Evolutionary conservation across 441 rosid species (phyloP).

Genomic region (Kokia cookei): DNA sequence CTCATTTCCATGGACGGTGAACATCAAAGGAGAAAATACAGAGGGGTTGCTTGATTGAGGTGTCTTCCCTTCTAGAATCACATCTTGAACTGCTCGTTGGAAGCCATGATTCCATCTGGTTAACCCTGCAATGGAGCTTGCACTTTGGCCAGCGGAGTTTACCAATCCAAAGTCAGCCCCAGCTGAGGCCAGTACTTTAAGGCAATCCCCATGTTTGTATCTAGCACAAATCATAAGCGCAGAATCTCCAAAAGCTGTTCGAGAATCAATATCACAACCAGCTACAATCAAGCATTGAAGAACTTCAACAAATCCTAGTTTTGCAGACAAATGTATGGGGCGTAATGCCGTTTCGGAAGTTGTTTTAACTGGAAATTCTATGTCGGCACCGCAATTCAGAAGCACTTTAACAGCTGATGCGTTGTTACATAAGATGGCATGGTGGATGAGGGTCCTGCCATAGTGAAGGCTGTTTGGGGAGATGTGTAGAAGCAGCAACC

Average conservation of each 20-base stretch:
- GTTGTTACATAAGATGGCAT: slow-evolving; percentile 37
- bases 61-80: slow-evolving; percentile 24
- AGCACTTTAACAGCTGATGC: slow-evolving; percentile 26
- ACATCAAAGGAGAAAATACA: slow-evolving; percentile 27
- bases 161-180: slow-evolving; percentile 33
- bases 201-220: slow-evolving; percentile 24
- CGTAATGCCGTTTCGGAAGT: slow-evolving; percentile 12
- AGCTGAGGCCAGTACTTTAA: slow-evolving; percentile 23
- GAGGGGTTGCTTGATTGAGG: slow-evolving; percentile 27
- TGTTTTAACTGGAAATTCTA: slow-evolving; percentile 22
- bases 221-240: slow-evolving; percentile 35
- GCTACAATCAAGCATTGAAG: slow-evolving; percentile 18
- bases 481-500: slow-evolving; percentile 21
- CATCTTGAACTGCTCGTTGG: slow-evolving; percentile 14
- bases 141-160: slow-evolving; percentile 25
- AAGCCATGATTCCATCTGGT: slow-evolving; percentile 18
- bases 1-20: slow-evolving; percentile 25
- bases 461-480: slow-evolving; percentile 12
- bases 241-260: slow-evolving; percentile 28
- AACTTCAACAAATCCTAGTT: slow-evolving; percentile 19
- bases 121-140: slow-evolving; percentile 22
- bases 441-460: slow-evolving; percentile 38
- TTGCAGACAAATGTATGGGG: slow-evolving; percentile 32
- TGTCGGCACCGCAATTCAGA: slow-evolving; percentile 23
- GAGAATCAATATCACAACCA: slow-evolving; percentile 27